Conservation (phyloP, 2,329 filamentous ascomycete genomes). For the Thermoascus crustaceus region DNA sequence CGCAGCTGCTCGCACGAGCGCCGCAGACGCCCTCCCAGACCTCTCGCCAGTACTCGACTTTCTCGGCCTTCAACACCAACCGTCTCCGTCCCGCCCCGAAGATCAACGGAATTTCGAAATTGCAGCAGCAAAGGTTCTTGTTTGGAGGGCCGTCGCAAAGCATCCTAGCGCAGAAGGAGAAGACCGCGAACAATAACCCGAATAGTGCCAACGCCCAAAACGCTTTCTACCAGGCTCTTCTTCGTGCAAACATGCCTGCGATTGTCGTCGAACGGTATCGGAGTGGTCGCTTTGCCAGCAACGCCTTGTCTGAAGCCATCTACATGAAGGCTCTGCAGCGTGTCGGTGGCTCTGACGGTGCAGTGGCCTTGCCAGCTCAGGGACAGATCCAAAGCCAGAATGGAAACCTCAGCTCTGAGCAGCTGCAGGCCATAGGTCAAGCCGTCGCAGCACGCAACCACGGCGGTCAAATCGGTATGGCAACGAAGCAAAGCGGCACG, state of each 20-base stretch:
- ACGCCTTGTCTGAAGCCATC: conserved; percentile 64
- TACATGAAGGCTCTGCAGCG: conserved; percentile 68
- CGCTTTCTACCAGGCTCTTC: conserved; percentile 83
- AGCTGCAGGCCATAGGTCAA: conserved; percentile 72
- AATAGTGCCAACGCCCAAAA: conserved; percentile 81
- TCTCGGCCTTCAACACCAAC: conserved; percentile 20
- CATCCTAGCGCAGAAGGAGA: conserved; percentile 75
- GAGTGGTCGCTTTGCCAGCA: conserved; percentile 75
- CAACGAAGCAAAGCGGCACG: conserved; percentile 44
- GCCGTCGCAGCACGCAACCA: conserved; percentile 65
- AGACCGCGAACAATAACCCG: conserved; percentile 87
- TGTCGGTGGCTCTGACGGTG: conserved; percentile 43
- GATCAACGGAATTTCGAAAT: conserved; percentile 16
- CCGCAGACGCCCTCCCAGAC: conserved; percentile 11
- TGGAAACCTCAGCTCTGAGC: conserved; percentile 46
- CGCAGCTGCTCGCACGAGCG: conserved; percentile 12
- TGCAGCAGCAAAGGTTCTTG: conserved; percentile 30
- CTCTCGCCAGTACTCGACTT: conserved; percentile 26
- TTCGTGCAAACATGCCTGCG: conserved; percentile 86
- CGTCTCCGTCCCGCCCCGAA: conserved; percentile 17
- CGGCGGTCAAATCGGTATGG: conserved; percentile 55
- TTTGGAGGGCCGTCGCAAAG: conserved; percentile 40
- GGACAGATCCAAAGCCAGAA: conserved; percentile 15
- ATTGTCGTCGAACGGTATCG: conserved; percentile 88
- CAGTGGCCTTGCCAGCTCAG: conserved; percentile 13